Conservation (phyloP, 2,329 filamentous ascomycete genomes). For the Cytospora mali region DNA sequence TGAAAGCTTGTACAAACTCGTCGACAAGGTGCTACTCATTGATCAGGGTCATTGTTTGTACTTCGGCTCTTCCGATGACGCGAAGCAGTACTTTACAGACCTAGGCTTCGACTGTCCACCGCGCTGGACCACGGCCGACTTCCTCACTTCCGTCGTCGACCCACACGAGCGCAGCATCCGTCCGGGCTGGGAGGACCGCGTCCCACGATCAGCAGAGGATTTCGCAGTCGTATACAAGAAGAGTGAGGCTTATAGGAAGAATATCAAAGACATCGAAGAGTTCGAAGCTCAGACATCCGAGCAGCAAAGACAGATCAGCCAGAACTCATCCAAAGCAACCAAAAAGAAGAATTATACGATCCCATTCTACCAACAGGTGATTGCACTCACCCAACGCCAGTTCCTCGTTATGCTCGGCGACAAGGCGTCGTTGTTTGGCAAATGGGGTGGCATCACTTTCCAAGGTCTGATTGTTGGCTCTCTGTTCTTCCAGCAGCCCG, state of each 20-base stretch:
- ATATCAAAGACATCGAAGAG: slow-evolving; percentile 51
- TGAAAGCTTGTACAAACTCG: slow-evolving; percentile 40
- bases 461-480: slow-evolving; percentile 67
- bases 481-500: slow-evolving; percentile 66
- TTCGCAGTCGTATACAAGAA: slow-evolving; percentile 57
- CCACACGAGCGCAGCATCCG: slow-evolving; percentile 58
- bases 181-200: slow-evolving; percentile 56
- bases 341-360: slow-evolving; percentile 56
- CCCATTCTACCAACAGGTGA: slow-evolving; percentile 51
- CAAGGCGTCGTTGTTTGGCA: slow-evolving; percentile 38
- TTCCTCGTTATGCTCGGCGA: slow-evolving; percentile 41
- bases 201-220: slow-evolving; percentile 64
- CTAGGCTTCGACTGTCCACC: slow-evolving; percentile 69
- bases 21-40: slow-evolving; percentile 60
- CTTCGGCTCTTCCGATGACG: slow-evolving; percentile 61
- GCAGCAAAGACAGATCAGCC: slow-evolving; percentile 43
- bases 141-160: slow-evolving; percentile 70
- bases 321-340: slow-evolving; percentile 40
- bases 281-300: slow-evolving; percentile 53
- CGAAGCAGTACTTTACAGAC: slow-evolving; percentile 65
- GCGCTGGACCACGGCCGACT: slow-evolving; percentile 70
- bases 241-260: slow-evolving; percentile 47
- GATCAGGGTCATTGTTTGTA: slow-evolving; percentile 65
- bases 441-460: slow-evolving; percentile 48
- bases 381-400: slow-evolving; percentile 46